A percentile compares a stretch with the other conserved stretches of the same genome.
Evolutionary conservation across 2,329 filamentous ascomycete species (phyloP).

Genomic region (Juglanconis juglandina): DNA sequence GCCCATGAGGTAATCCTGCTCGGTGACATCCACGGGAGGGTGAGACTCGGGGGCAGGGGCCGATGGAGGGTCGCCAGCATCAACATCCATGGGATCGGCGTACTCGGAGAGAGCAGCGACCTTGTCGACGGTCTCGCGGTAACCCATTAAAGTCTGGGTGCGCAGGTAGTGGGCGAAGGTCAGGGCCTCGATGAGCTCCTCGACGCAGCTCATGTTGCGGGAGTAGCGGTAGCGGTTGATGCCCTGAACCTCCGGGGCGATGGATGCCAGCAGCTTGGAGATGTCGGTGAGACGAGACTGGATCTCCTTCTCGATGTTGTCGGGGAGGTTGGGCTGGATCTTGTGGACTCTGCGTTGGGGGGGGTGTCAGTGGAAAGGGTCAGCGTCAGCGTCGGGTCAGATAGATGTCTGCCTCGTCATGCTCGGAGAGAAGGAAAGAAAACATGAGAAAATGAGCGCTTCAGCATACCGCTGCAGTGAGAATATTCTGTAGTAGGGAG

Average conservation of each 20-base stretch:
- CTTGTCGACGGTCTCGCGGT: constrained; percentile 52
- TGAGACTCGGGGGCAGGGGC: constrained; percentile 22
- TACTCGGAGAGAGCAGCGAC: constrained; percentile 34
- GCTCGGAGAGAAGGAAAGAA: not conserved
- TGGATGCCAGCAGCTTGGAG: constrained; percentile 59
- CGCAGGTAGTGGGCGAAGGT: constrained; percentile 86
- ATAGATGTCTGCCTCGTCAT: not conserved
- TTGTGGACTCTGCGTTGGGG: constrained; percentile 55
- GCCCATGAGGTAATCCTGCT: constrained; percentile 84
- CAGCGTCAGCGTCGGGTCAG: not conserved
- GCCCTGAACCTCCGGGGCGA: constrained; percentile 71
- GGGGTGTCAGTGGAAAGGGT: not conserved
- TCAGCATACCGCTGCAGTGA: constrained; percentile 68
- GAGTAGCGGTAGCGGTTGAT: constrained; percentile 82
- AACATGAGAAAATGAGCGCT: not conserved
- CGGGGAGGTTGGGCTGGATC: constrained; percentile 60
- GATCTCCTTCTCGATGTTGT: constrained; percentile 67
- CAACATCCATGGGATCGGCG: constrained; percentile 31
- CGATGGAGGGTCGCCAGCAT: constrained; percentile 24
- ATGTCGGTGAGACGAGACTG: constrained; percentile 69
- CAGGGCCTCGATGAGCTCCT: constrained; percentile 91
- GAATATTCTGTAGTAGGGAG: constrained; percentile 63
- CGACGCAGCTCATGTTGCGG: constrained; percentile 76
- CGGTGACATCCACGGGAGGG: constrained; percentile 58
- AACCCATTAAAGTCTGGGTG: constrained; percentile 69